Percentiles rank a stretch among this genome's conserved stretches.
Evolutionary conservation across 176 grass and related monocot genomes (phyloP).

Genomic region (Cenchrus purpureus): DNA sequence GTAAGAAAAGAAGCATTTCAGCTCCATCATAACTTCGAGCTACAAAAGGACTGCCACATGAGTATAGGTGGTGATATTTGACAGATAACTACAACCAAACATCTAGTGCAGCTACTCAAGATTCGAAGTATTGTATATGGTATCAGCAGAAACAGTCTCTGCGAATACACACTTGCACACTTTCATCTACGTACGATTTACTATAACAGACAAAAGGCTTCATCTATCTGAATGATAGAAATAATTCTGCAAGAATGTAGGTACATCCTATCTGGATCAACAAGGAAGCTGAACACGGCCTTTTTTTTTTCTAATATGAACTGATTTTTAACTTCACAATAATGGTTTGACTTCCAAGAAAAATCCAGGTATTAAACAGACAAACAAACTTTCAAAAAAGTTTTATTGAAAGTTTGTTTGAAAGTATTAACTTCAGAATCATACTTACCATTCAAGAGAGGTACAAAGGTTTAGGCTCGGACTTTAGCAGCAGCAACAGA

Average conservation of each 20-base stretch:
- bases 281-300: neutral
- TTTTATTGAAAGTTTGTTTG: neutral
- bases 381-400: neutral
- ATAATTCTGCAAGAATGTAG: neutral
- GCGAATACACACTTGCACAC: neutral
- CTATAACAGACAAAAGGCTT: conserved; percentile 14
- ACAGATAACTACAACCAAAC: conserved; percentile 7
- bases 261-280: neutral
- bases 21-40: neutral
- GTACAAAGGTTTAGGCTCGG: conserved; percentile 24
- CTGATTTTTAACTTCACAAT: neutral
- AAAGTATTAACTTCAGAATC: neutral
- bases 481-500: conserved; percentile 34
- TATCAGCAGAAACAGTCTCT: neutral
- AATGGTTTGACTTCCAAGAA: neutral
- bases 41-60: neutral
- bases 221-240: neutral
- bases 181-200: neutral
- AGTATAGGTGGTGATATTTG: neutral
- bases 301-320: neutral
- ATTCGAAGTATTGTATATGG: neutral
- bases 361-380: neutral
- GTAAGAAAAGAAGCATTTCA: conserved; percentile 27
- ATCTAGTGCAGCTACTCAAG: neutral
- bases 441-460: conserved; percentile 43